A percentile compares a stretch with the other conserved stretches of the same genome.
Evolutionary conservation across 2,329 filamentous ascomycete genomes (phyloP).

Genomic region (Trichoderma sp.): DNA sequence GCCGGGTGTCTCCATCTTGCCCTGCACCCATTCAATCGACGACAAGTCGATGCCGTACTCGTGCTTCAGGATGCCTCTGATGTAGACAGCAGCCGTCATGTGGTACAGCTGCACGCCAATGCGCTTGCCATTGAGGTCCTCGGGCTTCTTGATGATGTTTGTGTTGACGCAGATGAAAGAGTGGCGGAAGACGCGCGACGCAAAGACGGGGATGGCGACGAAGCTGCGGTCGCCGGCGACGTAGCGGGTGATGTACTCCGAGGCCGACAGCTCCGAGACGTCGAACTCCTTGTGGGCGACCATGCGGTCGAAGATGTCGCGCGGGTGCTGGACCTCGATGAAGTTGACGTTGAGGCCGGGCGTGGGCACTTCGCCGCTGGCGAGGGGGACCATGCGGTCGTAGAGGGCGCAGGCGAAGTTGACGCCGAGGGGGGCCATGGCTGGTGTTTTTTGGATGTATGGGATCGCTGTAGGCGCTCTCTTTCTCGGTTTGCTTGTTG

Average conservation of each 20-base stretch:
- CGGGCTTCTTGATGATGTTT: neutral
- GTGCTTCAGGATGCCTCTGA: neutral
- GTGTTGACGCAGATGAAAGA: constrained; percentile 16
- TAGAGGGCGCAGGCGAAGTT: constrained; percentile 15
- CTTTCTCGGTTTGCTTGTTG: neutral
- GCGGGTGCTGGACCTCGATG: constrained; percentile 12
- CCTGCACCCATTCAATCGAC: constrained; percentile 10
- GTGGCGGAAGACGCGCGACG: constrained; percentile 12
- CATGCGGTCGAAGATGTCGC: constrained; percentile 16
- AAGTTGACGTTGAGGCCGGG: constrained; percentile 14
- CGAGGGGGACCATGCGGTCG: constrained; percentile 11
- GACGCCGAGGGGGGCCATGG: constrained; percentile 7
- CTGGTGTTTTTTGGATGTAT: neutral
- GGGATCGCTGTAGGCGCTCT: no score
- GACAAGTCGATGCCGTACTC: constrained; percentile 6
- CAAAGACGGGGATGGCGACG: constrained; percentile 13
- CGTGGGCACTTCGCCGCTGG: constrained; percentile 5
- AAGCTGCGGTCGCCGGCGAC: constrained; percentile 12
- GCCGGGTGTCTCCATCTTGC: constrained; percentile 11
- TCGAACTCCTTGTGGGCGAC: constrained; percentile 3
- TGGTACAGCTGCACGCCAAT: constrained; percentile 15
- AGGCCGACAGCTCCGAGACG: constrained; percentile 3
- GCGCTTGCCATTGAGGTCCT: constrained; percentile 15
- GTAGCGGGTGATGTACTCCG: constrained; percentile 7
- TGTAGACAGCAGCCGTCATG: constrained; percentile 9